These are phyloP conservation scores for Colletotrichum sp. DNA, from an alignment of 2,329 filamentous ascomycete species.

Conservation along the genomic window DNA sequence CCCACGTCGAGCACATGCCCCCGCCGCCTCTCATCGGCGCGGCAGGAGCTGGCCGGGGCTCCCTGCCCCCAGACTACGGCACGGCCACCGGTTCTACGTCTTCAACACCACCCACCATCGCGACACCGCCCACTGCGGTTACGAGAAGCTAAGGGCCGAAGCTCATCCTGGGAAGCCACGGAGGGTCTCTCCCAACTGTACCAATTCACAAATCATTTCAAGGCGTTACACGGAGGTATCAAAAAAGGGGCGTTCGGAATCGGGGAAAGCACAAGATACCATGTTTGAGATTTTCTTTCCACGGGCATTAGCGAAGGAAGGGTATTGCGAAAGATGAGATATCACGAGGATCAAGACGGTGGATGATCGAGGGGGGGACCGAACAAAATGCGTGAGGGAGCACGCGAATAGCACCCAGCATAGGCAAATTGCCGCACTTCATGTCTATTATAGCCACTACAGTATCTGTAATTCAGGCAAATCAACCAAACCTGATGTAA, in stretches of 20 bases:
- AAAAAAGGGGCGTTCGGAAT: not conserved
- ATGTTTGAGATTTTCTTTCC: constrained; percentile 2
- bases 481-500: not conserved
- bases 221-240: not conserved
- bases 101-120: constrained; percentile 1
- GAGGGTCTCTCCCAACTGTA: not conserved
- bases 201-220: not conserved
- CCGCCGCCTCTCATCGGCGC: not conserved
- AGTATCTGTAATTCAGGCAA: not conserved
- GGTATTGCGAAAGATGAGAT: not conserved
- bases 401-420: not conserved
- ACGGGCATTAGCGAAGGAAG: not conserved
- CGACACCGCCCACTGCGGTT: constrained; percentile 1
- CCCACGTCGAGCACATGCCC: constrained; percentile 4
- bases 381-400: not conserved
- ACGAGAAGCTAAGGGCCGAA: not conserved
- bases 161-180: not conserved
- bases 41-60: not conserved
- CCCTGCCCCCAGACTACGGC: constrained; percentile 10
- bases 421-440: not conserved
- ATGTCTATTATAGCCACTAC: not conserved
- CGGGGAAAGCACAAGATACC: constrained; percentile 13
- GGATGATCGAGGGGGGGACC: not conserved
- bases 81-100: constrained; percentile 8
- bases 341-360: not conserved